Base-by-base conservation (phyloP, 2,329 filamentous ascomycete species). In the Diaporthe eres region DNA sequence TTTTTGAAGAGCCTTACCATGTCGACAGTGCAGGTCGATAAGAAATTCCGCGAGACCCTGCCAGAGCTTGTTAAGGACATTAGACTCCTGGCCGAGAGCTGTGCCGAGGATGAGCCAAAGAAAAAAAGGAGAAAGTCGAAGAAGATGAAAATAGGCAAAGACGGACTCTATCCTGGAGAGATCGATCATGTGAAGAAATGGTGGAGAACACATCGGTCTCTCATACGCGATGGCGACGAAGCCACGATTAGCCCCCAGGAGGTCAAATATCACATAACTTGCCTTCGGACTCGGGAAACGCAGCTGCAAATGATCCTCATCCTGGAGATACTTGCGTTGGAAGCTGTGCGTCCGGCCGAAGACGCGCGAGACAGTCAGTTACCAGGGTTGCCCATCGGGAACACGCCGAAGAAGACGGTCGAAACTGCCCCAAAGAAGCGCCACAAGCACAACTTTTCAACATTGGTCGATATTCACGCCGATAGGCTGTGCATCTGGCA, bases 401-500 rank as follows among this genome's bases (percentile, higher is more conserved):
- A 82, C 34, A 78, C 82, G 12, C 77, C 81, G 34, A 83, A 84
- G 51, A 77, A 80, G 13, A 81, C 81, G 47, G 83, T 84, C 55
- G 83, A 85, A 49, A 76, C 77, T 15, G 78, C 74, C 2, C 79
- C 82, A 28, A 92, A 90, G 82, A 94, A 93, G 79, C 84, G 88
- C 49, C 90, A 85, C 82, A 90, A 90, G 74, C 90, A 93, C 78
- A 92, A 95, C 79, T 85, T 94, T 9, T 88, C 89, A 1, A 85
- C 92, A 10, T 87, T 94, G 28, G 86, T 95, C 6, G 94, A 96
- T 80, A 87, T 95, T 0, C 90, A 95, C 71, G 90, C 94, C 10
- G 94, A 97, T 82, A 92, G 93, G 63, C 86, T 97, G 34, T 95
- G 93, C 80, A 97, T 97, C 76, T 96, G 94, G 94, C 93, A 96